A percentile compares a stretch with the other conserved stretches of the same genome.
Conservation (phyloP, 768 basidiomycete species). For the Pilatotrama ljubarskyi region DNA sequence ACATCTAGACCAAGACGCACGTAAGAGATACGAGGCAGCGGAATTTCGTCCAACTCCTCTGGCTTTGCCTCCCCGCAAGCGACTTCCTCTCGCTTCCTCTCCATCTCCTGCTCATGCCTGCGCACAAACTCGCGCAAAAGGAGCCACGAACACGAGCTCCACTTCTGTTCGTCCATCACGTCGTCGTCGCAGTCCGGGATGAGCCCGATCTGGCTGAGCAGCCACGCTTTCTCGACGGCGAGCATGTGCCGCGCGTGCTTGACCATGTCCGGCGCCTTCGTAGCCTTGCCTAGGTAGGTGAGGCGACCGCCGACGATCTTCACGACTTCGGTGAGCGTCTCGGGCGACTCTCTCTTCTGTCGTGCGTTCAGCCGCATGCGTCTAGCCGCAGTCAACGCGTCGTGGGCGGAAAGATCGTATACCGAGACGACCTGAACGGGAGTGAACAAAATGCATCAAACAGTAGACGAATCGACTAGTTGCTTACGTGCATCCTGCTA, state of each 20-base stretch:
- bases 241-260: slow-evolving; percentile 65
- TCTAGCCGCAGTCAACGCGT: slow-evolving; percentile 57
- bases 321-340: slow-evolving; percentile 49
- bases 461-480: neutral
- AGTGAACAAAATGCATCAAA: neutral
- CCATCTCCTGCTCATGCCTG: slow-evolving; percentile 50
- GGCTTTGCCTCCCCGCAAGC: slow-evolving; percentile 36
- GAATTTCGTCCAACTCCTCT: slow-evolving; percentile 43
- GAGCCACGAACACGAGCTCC: slow-evolving; percentile 81
- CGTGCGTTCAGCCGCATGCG: slow-evolving; percentile 49
- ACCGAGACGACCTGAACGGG: slow-evolving; percentile 61
- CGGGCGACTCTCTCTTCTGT: slow-evolving; percentile 34
- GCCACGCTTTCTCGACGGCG: slow-evolving; percentile 75
- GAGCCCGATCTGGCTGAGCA: slow-evolving; percentile 75
- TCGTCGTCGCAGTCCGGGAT: slow-evolving; percentile 85
- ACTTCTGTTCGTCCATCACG: slow-evolving; percentile 92
- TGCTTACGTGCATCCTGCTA: slow-evolving; percentile 68
- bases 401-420: slow-evolving; percentile 61
- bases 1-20: slow-evolving; percentile 36
- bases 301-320: slow-evolving; percentile 75
- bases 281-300: slow-evolving; percentile 70
- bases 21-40: slow-evolving; percentile 64
- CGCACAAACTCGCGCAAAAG: slow-evolving; percentile 74
- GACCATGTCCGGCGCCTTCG: slow-evolving; percentile 61
- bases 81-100: slow-evolving; percentile 41